These are phyloP conservation scores for Aureobasidium mangrovei DNA, from an alignment of 2,329 filamentous ascomycete genomes.

Conservation along the genomic window DNA sequence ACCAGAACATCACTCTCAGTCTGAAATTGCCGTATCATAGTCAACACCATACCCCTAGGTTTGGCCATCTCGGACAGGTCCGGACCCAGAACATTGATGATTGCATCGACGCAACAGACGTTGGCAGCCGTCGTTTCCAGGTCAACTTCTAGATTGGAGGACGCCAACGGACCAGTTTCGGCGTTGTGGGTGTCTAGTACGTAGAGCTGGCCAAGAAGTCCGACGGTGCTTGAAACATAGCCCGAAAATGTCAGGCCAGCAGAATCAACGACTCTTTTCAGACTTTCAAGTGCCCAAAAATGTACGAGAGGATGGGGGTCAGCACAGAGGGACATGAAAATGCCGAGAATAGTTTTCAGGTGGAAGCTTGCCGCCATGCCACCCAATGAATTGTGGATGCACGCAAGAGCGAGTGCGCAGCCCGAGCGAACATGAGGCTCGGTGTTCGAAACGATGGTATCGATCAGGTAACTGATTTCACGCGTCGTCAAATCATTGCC, in stretches of 20 bases:
- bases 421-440: constrained; percentile 90
- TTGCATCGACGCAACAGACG: constrained; percentile 81
- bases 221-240: constrained; percentile 82
- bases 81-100: constrained; percentile 91
- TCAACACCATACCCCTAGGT: constrained; percentile 85
- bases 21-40: constrained; percentile 73
- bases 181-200: constrained; percentile 84
- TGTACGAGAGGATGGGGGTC: constrained; percentile 93
- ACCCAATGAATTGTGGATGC: constrained; percentile 89
- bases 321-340: constrained; percentile 94
- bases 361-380: constrained; percentile 97
- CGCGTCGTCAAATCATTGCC: constrained; percentile 82
- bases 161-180: constrained; percentile 68
- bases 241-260: constrained; percentile 86
- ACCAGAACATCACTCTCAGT: constrained; percentile 60
- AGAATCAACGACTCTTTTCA: constrained; percentile 80
- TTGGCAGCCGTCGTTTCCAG: constrained; percentile 74
- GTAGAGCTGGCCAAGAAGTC: constrained; percentile 90
- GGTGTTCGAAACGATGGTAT: constrained; percentile 87
- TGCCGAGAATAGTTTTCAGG: constrained; percentile 92
- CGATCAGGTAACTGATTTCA: constrained; percentile 84
- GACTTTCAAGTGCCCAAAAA: constrained; percentile 87
- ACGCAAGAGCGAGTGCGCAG: constrained; percentile 85
- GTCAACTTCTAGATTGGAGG: constrained; percentile 84
- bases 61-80: constrained; percentile 90